Percentiles rank a stretch among this genome's conserved stretches.
Conservation (phyloP, 1,284 basidiomycete species). For the Apiotrichum veenhuisii region DNA sequence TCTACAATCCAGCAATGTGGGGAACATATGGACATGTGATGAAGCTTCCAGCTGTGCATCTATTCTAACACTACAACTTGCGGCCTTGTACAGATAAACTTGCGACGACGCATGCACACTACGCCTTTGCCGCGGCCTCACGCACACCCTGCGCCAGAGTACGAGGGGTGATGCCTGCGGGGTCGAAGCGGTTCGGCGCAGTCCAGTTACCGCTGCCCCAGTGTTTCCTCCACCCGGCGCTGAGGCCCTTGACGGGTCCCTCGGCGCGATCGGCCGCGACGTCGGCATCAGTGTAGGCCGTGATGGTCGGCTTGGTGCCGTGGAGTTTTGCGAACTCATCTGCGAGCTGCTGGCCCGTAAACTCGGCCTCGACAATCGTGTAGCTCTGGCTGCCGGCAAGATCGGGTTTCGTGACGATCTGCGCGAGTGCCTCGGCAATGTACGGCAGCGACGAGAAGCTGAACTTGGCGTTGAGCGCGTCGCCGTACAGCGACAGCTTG, state of each 20-base stretch:
- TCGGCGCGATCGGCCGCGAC: not conserved
- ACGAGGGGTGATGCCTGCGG: not conserved
- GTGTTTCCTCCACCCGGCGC: constrained; percentile 12
- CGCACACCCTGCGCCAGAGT: constrained; percentile 5
- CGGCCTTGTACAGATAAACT: too few species aligned
- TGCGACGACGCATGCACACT: too few species aligned
- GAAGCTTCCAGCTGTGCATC: too few species aligned
- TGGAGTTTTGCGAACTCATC: constrained; percentile 3
- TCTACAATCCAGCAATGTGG: too few species aligned
- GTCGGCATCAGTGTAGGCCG: not conserved
- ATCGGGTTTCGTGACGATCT: not conserved
- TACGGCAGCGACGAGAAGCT: not conserved
- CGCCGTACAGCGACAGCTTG: not conserved
- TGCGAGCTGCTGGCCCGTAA: constrained; percentile 9
- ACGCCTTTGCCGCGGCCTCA: too few species aligned
- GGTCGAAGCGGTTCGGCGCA: constrained; percentile 3
- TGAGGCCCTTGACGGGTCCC: not conserved
- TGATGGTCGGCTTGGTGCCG: constrained; percentile 1
- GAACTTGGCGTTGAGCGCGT: constrained; percentile 4
- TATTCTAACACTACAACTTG: too few species aligned
- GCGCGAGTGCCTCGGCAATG: constrained; percentile 8
- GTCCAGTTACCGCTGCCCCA: constrained; percentile 11
- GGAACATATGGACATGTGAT: too few species aligned
- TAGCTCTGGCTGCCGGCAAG: constrained; percentile 6
- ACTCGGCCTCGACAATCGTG: constrained; percentile 8